Percentiles rank a stretch among this genome's conserved stretches.
Conservation (phyloP, 2,329 filamentous ascomycete species). For the Colletotrichum melonis region DNA sequence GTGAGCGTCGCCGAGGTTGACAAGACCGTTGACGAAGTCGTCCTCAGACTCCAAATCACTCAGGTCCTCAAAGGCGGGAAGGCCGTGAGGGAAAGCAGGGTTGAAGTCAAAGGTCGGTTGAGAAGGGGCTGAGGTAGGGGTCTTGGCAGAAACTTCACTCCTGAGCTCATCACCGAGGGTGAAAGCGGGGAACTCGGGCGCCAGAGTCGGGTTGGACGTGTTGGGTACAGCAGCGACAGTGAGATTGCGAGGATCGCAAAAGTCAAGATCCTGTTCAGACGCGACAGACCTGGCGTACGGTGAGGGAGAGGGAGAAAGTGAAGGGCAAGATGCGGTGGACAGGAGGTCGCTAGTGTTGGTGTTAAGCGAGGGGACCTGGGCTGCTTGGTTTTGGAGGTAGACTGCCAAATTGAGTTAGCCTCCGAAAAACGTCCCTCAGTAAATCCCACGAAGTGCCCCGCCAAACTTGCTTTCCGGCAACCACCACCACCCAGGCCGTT, state of each 20-base stretch:
- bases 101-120: conserved; percentile 64
- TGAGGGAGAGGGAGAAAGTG: conserved; percentile 87
- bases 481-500: conserved; percentile 1
- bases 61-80: conserved; percentile 84
- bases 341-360: conserved; percentile 76
- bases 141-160: conserved; percentile 62
- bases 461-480: conserved; percentile 6
- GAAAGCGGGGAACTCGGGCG: conserved; percentile 73
- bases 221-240: conserved; percentile 70
- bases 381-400: conserved; percentile 60
- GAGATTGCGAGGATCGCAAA: conserved; percentile 91
- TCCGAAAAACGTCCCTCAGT: conserved; percentile 15
- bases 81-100: conserved; percentile 62
- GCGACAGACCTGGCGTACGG: conserved; percentile 78
- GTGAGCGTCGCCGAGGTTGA: conserved; percentile 41
- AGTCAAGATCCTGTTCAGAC: conserved; percentile 80
- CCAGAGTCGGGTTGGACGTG: conserved; percentile 60
- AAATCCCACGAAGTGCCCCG: conserved; percentile 26
- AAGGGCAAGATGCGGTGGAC: conserved; percentile 82
- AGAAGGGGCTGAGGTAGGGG: conserved; percentile 54
- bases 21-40: conserved; percentile 40
- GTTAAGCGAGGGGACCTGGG: conserved; percentile 69
- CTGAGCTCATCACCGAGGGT: conserved; percentile 72
- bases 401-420: conserved; percentile 57
- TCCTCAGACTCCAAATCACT: conserved; percentile 82